Evolutionary conservation across 345 rosid genomes (phyloP).

Genomic region (Litchi chinensis): DNA sequence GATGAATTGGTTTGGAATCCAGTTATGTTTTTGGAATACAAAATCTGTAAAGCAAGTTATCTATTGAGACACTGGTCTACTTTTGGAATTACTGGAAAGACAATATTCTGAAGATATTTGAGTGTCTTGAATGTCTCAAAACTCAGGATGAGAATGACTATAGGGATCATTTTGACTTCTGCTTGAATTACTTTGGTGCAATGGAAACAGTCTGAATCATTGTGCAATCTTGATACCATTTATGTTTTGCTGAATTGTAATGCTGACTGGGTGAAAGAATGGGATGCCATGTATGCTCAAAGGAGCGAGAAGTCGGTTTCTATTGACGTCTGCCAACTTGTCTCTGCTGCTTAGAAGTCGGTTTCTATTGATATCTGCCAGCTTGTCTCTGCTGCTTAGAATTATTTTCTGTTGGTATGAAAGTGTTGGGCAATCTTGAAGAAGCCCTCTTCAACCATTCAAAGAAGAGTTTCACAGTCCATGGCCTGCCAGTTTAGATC

Average conservation of each 20-base stretch:
- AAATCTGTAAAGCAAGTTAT: slow-evolving; percentile 17
- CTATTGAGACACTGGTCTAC: slow-evolving; percentile 42
- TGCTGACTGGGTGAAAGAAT: slow-evolving; percentile 38
- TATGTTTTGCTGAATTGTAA: slow-evolving; percentile 39
- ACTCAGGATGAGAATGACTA: slow-evolving; percentile 5
- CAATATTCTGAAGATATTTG: slow-evolving; percentile 28
- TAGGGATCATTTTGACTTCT: slow-evolving; percentile 35
- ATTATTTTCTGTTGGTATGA: slow-evolving; percentile 40
- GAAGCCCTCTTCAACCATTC: slow-evolving; percentile 22
- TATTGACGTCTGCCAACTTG: slow-evolving; percentile 31
- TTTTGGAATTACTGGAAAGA: slow-evolving; percentile 56
- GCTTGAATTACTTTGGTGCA: slow-evolving; percentile 51
- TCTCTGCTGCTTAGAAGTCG: slow-evolving; percentile 28
- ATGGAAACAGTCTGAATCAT: slow-evolving; percentile 20
- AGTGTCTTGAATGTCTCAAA: slow-evolving; percentile 21
- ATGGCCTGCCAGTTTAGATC: slow-evolving; percentile 24
- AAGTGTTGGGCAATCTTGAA: slow-evolving; percentile 38
- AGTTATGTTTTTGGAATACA: slow-evolving; percentile 17
- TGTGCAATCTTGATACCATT: slow-evolving; percentile 3
- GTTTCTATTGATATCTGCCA: slow-evolving; percentile 25
- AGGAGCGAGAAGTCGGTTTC: slow-evolving; percentile 22
- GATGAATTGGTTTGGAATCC: slow-evolving; percentile 29
- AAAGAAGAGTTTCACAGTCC: slow-evolving; percentile 17
- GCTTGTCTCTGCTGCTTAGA: slow-evolving; percentile 35
- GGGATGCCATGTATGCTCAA: slow-evolving; percentile 9